Base-by-base conservation (phyloP, 2,329 filamentous ascomycete genomes). In the Penicillium hordei region DNA sequence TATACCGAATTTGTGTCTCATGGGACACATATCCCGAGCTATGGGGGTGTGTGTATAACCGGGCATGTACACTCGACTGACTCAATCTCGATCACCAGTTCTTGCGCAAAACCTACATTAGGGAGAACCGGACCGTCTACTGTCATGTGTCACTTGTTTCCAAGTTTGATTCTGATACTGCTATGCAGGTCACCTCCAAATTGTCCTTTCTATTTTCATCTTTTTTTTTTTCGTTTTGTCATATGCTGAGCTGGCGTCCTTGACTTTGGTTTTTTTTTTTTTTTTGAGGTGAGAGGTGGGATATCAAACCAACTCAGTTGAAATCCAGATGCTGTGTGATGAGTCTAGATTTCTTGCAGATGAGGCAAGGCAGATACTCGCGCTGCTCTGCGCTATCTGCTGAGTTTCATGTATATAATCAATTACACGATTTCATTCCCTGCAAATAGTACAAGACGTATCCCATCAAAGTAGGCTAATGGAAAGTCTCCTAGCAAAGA, bases 1-100 rank as follows among this genome's bases (percentile, higher is more conserved):
- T 61, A 65, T 62, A 60, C 59, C 60, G 58, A 61, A 62, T 57
- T 62, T 64, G 55, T 60, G 52, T 42, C 48, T 48, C n/a, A 38
- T 25, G 44, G 56, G 25, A 43, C 54, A 55, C 51, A 45, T 19
- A 46, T 43, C 23, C 38, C 31, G 36, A 27, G 40, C 44, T 52
- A 31, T 29, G 54, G 44, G 44, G 54, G 50, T 51, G 42, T 57
- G 45, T 54, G 52, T n/a, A 48, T 48, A 48, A 52, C 50, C 44
- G 44, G 44, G 15, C 39, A 55, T 57, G 48, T 49, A 49, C 55
- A 53, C 49, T 57, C 34, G 55, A 57, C 36, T 27, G 40, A 52
- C 42, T 45, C 42, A 17, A 40, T 45, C 50, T 42, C 50, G 46
- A 50, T 53, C 40, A 53, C 64, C 33, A 42, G 44, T 61, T 49